Conservation (phyloP, 2,329 filamentous ascomycete species). For the Diaporthe sp. region DNA sequence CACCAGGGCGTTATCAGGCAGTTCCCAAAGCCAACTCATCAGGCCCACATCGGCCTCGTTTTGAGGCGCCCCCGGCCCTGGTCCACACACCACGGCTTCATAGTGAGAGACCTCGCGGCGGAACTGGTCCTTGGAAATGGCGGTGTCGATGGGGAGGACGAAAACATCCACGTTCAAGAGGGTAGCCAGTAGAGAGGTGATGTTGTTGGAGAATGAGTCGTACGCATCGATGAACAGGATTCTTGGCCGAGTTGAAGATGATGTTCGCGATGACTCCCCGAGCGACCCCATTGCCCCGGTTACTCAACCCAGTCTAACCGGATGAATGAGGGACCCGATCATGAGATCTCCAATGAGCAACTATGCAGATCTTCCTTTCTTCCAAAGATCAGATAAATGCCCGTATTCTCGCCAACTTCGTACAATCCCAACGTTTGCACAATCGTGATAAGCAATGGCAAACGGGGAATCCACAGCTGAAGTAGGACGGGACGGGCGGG, state of each 20-base stretch:
- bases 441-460: not conserved
- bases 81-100: constrained; percentile 89
- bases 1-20: constrained; percentile 69
- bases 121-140: constrained; percentile 61
- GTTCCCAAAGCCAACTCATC: constrained; percentile 80
- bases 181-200: constrained; percentile 83
- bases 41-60: constrained; percentile 83
- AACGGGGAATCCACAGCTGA: not conserved
- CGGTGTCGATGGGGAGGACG: constrained; percentile 79
- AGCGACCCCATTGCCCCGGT: constrained; percentile 32
- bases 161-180: constrained; percentile 76
- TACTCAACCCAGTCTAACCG: not conserved
- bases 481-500: constrained; percentile 1
- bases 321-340: not conserved
- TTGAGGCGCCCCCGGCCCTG: constrained; percentile 86
- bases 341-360: not conserved
- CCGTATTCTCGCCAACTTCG: not conserved
- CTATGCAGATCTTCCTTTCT: not conserved
- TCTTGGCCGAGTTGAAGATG: constrained; percentile 25
- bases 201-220: constrained; percentile 97
- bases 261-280: constrained; percentile 18
- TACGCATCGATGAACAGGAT: constrained; percentile 96
- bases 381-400: not conserved
- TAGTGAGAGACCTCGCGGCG: constrained; percentile 69
- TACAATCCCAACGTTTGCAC: not conserved